Evolutionary conservation across 345 rosid genomes (phyloP).

Genomic region (Orychophragmus violaceus): DNA sequence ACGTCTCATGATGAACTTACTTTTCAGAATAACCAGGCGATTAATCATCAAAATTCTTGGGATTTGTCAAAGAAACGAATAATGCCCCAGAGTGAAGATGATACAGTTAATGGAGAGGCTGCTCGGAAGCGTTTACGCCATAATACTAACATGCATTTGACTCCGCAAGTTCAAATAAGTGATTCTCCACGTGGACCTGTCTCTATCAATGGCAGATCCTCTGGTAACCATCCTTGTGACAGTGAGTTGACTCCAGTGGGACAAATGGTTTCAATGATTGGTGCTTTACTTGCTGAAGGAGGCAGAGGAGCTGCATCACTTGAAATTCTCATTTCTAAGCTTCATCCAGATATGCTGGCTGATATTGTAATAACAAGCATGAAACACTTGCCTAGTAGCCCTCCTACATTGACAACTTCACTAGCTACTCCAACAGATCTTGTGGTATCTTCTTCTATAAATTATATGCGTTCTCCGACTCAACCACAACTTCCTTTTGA

Average conservation of each 20-base stretch:
- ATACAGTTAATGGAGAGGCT: conserved; percentile 51
- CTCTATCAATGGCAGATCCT: conserved; percentile 51
- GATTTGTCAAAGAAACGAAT: conserved; percentile 67
- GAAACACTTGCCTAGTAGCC: conserved; percentile 81
- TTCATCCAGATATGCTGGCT: conserved; percentile 94
- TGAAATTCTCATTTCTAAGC: conserved; percentile 79
- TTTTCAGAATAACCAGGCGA: conserved; percentile 66
- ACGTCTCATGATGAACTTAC: conserved; percentile 17
- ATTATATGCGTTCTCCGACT: conserved; percentile 39
- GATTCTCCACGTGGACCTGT: conserved; percentile 45
- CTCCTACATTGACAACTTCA: conserved; percentile 54
- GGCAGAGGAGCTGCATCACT: conserved; percentile 97
- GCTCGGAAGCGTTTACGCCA: conserved; percentile 53
- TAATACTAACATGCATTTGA: conserved; percentile 38
- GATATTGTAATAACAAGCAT: conserved; percentile 94
- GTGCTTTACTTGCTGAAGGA: conserved; percentile 99
- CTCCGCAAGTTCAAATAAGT: conserved; percentile 38
- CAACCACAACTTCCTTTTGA: conserved; percentile 36
- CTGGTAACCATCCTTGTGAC: conserved; percentile 43
- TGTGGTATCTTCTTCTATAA: conserved; percentile 35
- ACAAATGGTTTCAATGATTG: conserved; percentile 96
- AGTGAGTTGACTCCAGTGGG: conserved; percentile 77
- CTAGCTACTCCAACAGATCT: conserved; percentile 41
- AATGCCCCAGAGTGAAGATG: conserved; percentile 54
- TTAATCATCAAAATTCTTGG: conserved; percentile 49